These are phyloP conservation scores for Acanthamoeba sp. DNA, from an alignment of 208 protist genomes.

Conservation along the genomic window DNA sequence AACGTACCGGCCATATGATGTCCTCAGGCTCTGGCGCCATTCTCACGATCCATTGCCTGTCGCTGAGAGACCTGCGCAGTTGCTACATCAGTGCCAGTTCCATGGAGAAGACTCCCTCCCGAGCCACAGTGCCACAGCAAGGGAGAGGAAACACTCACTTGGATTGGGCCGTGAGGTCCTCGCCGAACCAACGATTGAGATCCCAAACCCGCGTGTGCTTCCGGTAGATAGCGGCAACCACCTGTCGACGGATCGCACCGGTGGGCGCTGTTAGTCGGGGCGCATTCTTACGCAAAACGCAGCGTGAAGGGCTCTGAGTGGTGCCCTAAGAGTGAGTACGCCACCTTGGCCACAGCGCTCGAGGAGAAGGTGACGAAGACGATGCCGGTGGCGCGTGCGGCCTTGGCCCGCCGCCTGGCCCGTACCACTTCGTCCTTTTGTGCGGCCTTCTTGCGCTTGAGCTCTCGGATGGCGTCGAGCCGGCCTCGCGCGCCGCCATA, in stretches of 20 bases:
- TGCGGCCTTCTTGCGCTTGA: slow-evolving; percentile 45
- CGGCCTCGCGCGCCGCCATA: slow-evolving; percentile 15
- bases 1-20: slow-evolving; percentile 64
- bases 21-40: slow-evolving; percentile 68
- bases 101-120: too few relatives aligned
- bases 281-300: too few relatives aligned
- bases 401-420: slow-evolving; percentile 12
- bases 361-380: slow-evolving; percentile 70
- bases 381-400: slow-evolving; percentile 35
- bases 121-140: background rate
- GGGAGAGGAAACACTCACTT: background rate
- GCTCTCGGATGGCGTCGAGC: slow-evolving; percentile 64
- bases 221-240: background rate
- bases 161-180: background rate
- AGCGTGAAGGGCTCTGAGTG: too few relatives aligned
- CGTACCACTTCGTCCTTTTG: background rate
- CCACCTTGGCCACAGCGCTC: slow-evolving; percentile 52
- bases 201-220: slow-evolving; percentile 15
- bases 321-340: too few relatives aligned
- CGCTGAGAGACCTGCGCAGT: background rate
- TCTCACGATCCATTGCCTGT: slow-evolving; percentile 52
- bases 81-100: too few relatives aligned
- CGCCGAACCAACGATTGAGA: background rate
- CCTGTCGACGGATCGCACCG: too few relatives aligned
- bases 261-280: too few relatives aligned